phyloP scores from a whole-genome alignment of 306 rosid species.

The Glycine tomentella region DNA sequence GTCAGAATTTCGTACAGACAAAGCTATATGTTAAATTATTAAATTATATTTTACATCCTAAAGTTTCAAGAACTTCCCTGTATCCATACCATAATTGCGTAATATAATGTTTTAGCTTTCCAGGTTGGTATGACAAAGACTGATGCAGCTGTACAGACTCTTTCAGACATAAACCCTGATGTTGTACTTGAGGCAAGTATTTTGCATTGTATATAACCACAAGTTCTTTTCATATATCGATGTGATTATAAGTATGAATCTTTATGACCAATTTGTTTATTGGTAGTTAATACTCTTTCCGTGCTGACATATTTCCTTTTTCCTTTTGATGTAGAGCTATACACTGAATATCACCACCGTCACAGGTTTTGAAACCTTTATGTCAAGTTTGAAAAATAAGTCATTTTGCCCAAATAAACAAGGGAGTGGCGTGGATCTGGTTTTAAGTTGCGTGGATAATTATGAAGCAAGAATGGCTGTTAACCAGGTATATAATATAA shows the following conservation, averaged over 20 bases:
- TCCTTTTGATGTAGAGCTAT: constrained; percentile 71
- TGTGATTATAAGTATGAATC: constrained; percentile 17
- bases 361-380: constrained; percentile 85
- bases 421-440: constrained; percentile 91
- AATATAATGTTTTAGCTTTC: constrained; percentile 38
- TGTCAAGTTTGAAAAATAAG: constrained; percentile 80
- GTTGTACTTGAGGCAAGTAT: constrained; percentile 84
- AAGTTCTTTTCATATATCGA: constrained; percentile 23
- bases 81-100: constrained; percentile 11
- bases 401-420: constrained; percentile 74
- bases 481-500: constrained; percentile 73
- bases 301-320: constrained; percentile 46
- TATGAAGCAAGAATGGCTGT: constrained; percentile 99
- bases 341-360: constrained; percentile 93
- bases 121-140: constrained; percentile 97
- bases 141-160: constrained; percentile 97
- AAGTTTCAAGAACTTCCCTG: constrained; percentile 42
- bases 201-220: constrained; percentile 14
- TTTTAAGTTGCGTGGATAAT: constrained; percentile 96
- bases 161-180: constrained; percentile 92
- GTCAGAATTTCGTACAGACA: not conserved
- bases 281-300: not conserved
- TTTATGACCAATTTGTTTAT: not conserved
- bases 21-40: not conserved
- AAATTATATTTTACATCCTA: constrained; percentile 3